Evolutionary conservation across 2,329 filamentous ascomycete genomes (phyloP).

Genomic region (Xylaria sp.): DNA sequence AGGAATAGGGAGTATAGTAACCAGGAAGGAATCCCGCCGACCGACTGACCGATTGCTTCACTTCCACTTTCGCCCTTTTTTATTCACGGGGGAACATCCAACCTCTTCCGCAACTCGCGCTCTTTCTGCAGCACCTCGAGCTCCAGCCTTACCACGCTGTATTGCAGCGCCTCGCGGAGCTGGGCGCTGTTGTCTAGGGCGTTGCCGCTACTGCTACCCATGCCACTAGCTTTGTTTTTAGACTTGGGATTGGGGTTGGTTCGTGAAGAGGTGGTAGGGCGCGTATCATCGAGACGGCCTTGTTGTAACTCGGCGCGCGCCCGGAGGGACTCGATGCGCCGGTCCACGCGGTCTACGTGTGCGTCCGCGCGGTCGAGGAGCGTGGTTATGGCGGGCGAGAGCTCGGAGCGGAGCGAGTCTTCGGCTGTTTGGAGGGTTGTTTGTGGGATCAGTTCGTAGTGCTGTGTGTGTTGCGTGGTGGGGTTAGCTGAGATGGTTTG

Average conservation of each 20-base stretch:
- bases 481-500: conserved; percentile 8
- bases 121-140: conserved; percentile 82
- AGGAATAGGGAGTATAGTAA: too few species aligned
- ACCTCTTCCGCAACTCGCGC: conserved; percentile 59
- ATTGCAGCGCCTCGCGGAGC: conserved; percentile 84
- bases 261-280: neutral
- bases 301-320: conserved; percentile 84
- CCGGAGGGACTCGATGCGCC: conserved; percentile 82
- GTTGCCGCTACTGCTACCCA: conserved; percentile 59
- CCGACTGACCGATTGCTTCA: too few species aligned
- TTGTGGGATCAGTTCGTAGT: conserved; percentile 92
- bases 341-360: conserved; percentile 80
- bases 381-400: conserved; percentile 80
- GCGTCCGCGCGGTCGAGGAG: conserved; percentile 83
- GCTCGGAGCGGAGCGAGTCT: conserved; percentile 82
- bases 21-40: too few species aligned
- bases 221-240: neutral
- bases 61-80: too few species aligned
- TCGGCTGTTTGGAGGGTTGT: conserved; percentile 82
- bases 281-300: conserved; percentile 58
- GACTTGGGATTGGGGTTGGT: neutral
- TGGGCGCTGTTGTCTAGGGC: conserved; percentile 68
- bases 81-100: too few species aligned
- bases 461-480: conserved; percentile 63
- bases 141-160: conserved; percentile 84